Conservation (phyloP, 805 yeast species). For the Kuraishia hungarica region DNA sequence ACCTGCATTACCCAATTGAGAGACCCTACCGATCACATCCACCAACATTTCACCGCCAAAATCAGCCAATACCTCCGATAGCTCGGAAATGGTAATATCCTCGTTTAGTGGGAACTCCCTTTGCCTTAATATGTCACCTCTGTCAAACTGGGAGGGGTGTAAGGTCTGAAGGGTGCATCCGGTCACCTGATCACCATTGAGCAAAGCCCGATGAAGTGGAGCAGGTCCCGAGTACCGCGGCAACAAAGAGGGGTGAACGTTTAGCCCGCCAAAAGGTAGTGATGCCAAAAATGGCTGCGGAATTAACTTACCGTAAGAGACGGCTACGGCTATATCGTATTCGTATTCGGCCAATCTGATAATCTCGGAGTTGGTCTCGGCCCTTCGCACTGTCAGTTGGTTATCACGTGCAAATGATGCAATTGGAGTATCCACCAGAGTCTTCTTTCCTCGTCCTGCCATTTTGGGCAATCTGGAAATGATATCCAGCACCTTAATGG, state of each 20-base stretch:
- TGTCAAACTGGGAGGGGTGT: slow-evolving; percentile 82
- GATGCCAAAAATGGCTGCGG: slow-evolving; percentile 48
- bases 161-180: slow-evolving; percentile 89
- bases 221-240: slow-evolving; percentile 85
- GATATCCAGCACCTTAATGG: slow-evolving; percentile 36
- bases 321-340: slow-evolving; percentile 76
- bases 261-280: slow-evolving; percentile 61
- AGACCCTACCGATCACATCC: slow-evolving; percentile 27
- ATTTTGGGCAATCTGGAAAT: slow-evolving; percentile 57
- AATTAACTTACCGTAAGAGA: slow-evolving; percentile 79
- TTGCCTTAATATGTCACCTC: slow-evolving; percentile 62
- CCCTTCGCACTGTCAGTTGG: slow-evolving; percentile 33
- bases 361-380: slow-evolving; percentile 40
- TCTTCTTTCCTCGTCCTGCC: slow-evolving; percentile 48
- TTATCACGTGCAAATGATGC: slow-evolving; percentile 27
- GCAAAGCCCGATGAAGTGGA: slow-evolving; percentile 74
- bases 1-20: neutral
- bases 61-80: slow-evolving; percentile 44
- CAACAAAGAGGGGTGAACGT: slow-evolving; percentile 86
- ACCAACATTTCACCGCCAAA: slow-evolving; percentile 55
- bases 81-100: slow-evolving; percentile 33
- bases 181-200: slow-evolving; percentile 52
- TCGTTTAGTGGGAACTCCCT: slow-evolving; percentile 31
- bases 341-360: slow-evolving; percentile 13
- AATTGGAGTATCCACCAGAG: slow-evolving; percentile 44